Percentiles rank a stretch among this genome's conserved stretches.
These are phyloP conservation scores for Helminthosporium solani DNA, from an alignment of 2,329 filamentous ascomycete genomes.

Conservation along the genomic window DNA sequence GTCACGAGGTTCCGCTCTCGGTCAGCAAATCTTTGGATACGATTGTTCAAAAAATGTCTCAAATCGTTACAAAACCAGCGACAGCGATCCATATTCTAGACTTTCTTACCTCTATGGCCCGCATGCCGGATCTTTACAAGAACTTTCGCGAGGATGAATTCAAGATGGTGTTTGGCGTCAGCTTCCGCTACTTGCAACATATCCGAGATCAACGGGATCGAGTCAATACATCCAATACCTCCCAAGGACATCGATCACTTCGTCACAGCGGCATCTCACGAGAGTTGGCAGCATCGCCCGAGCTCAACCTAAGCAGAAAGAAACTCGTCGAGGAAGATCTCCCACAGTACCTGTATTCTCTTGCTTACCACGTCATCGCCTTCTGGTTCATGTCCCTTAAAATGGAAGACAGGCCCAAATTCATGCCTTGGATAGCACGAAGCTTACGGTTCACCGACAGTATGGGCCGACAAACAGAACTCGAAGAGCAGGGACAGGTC, in stretches of 20 bases:
- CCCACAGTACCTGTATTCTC: conserved; percentile 88
- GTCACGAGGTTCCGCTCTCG: conserved; percentile 86
- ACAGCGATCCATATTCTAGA: conserved; percentile 94
- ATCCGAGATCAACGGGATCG: conserved; percentile 65
- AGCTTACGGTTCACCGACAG: conserved; percentile 77
- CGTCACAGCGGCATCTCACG: conserved; percentile 47
- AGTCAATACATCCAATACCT: conserved; percentile 24
- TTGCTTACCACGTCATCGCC: conserved; percentile 92
- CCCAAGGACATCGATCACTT: conserved; percentile 40
- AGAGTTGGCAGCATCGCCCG: conserved; percentile 40
- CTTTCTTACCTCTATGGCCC: conserved; percentile 85
- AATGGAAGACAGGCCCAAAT: conserved; percentile 75
- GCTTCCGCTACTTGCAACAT: conserved; percentile 88
- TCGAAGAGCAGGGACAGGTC: conserved; percentile 91
- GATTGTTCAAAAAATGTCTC: conserved; percentile 89
- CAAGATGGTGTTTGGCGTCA: conserved; percentile 91
- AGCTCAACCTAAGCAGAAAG: conserved; percentile 39
- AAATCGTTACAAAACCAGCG: conserved; percentile 90
- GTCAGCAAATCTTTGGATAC: conserved; percentile 82
- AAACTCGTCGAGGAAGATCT: conserved; percentile 66
- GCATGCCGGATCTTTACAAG: conserved; percentile 79
- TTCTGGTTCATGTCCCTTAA: conserved; percentile 96
- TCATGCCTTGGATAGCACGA: conserved; percentile 88
- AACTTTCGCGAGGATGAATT: conserved; percentile 92
- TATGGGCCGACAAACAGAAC: conserved; percentile 66